phyloP scores from a whole-genome alignment of 140 eudicot genomes.

The Artemisia princeps region DNA sequence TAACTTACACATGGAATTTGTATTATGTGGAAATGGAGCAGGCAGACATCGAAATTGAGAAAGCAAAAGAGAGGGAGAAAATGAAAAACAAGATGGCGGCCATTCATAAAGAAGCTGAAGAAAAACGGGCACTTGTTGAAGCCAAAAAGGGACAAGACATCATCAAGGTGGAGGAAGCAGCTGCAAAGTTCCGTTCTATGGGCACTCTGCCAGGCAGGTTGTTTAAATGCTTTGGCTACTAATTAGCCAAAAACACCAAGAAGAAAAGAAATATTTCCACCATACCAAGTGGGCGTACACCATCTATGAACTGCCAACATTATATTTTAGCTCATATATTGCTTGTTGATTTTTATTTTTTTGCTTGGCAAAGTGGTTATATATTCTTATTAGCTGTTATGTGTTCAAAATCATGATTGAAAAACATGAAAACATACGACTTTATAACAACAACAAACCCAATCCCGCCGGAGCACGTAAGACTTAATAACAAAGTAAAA shows the following conservation, averaged over 20 bases:
- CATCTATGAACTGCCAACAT: background rate
- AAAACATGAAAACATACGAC: background rate
- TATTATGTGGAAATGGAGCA: conserved; percentile 19
- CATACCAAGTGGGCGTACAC: background rate
- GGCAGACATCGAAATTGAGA: conserved; percentile 55
- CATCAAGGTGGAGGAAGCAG: conserved; percentile 45
- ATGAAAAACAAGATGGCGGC: conserved; percentile 51
- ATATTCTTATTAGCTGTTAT: background rate
- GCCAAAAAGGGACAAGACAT: conserved; percentile 43
- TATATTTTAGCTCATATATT: background rate
- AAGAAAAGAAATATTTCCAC: background rate
- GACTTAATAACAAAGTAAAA: background rate
- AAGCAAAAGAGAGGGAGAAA: conserved; percentile 41
- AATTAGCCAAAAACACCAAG: background rate
- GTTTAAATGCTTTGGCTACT: conserved; percentile 43
- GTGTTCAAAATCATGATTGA: conserved; percentile 1
- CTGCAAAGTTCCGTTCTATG: conserved; percentile 46
- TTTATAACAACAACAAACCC: too few relatives aligned
- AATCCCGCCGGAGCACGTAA: too few relatives aligned
- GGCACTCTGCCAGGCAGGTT: conserved; percentile 41
- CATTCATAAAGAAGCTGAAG: conserved; percentile 50
- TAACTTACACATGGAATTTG: background rate
- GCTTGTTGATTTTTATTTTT: background rate
- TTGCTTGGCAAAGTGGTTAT: background rate
- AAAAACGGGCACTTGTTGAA: conserved; percentile 44